Percentiles rank a stretch among this genome's conserved stretches.
phyloP scores from a whole-genome alignment of 2,329 filamentous ascomycete genomes.

The Cryphonectria parasitica region DNA sequence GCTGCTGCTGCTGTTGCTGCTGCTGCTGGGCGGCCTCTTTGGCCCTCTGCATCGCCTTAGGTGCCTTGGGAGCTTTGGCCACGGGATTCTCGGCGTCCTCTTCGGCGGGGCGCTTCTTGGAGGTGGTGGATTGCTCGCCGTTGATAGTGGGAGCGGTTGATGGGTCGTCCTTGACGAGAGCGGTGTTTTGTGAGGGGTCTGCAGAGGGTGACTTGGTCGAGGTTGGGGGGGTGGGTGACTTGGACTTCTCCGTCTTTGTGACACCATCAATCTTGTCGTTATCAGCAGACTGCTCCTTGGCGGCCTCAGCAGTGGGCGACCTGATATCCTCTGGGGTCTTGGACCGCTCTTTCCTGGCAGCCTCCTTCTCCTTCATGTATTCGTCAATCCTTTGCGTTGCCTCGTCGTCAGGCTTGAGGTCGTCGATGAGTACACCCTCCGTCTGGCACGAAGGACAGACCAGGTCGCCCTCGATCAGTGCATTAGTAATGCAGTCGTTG shows the following conservation, averaged over 20 bases:
- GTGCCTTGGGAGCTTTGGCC: conserved; percentile 68
- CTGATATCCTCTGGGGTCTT: conserved; percentile 49
- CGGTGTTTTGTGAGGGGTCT: conserved; percentile 36
- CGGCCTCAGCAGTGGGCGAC: conserved; percentile 36
- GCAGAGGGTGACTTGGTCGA: conserved; percentile 38
- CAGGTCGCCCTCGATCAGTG: conserved; percentile 97
- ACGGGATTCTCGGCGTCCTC: conserved; percentile 68
- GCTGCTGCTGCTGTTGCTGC: conserved; percentile 43
- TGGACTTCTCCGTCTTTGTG: conserved; percentile 40
- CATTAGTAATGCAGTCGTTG: conserved; percentile 99
- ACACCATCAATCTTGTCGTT: conserved; percentile 39
- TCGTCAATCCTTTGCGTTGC: conserved; percentile 76
- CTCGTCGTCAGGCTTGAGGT: conserved; percentile 82
- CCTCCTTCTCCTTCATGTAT: conserved; percentile 65
- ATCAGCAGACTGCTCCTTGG: conserved; percentile 43
- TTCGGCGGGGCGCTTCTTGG: conserved; percentile 84
- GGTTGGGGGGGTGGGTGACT: conserved; percentile 37
- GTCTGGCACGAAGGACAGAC: conserved; percentile 90
- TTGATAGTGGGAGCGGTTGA: conserved; percentile 31
- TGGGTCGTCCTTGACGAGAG: conserved; percentile 37
- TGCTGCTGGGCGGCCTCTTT: conserved; percentile 50
- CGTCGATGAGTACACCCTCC: conserved; percentile 90
- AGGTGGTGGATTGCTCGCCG: conserved; percentile 36
- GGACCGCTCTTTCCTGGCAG: conserved; percentile 52
- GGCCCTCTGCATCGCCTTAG: conserved; percentile 65